Evolutionary conservation across 495 filamentous ascomycete genomes (phyloP).

Genomic region (Penicillium ochrochloron): DNA sequence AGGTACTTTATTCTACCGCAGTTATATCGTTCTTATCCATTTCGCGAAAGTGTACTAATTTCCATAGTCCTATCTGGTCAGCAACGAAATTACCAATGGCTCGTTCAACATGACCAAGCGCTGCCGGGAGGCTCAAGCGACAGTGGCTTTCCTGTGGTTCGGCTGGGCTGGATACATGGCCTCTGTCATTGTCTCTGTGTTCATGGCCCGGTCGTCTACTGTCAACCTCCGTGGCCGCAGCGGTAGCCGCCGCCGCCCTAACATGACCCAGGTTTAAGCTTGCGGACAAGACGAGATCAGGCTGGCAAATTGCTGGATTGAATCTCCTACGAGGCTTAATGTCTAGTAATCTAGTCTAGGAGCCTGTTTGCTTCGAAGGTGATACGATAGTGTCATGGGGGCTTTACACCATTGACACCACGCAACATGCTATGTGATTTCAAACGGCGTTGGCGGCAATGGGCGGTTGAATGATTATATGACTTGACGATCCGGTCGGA

Average conservation of each 20-base stretch:
- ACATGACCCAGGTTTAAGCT: conserved; percentile 69
- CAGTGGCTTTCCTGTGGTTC: conserved; percentile 74
- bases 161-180: conserved; percentile 63
- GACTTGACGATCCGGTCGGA: conserved; percentile 11
- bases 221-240: conserved; percentile 47
- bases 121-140: conserved; percentile 72
- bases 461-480: conserved; percentile 9
- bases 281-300: neutral
- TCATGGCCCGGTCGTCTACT: conserved; percentile 44
- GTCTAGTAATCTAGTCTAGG: neutral
- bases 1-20: conserved; percentile 48
- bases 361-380: neutral
- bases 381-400: neutral
- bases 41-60: neutral
- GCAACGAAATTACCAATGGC: conserved; percentile 66
- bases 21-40: neutral
- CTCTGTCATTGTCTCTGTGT: conserved; percentile 55
- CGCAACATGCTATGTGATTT: neutral
- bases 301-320: neutral
- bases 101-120: conserved; percentile 56
- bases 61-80: conserved; percentile 47
- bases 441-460: conserved; percentile 5
- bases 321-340: neutral
- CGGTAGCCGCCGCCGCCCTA: conserved; percentile 53
- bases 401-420: neutral